These are phyloP conservation scores for Physaria fendleri DNA, from an alignment of 345 rosid genomes.

Conservation along the genomic window DNA sequence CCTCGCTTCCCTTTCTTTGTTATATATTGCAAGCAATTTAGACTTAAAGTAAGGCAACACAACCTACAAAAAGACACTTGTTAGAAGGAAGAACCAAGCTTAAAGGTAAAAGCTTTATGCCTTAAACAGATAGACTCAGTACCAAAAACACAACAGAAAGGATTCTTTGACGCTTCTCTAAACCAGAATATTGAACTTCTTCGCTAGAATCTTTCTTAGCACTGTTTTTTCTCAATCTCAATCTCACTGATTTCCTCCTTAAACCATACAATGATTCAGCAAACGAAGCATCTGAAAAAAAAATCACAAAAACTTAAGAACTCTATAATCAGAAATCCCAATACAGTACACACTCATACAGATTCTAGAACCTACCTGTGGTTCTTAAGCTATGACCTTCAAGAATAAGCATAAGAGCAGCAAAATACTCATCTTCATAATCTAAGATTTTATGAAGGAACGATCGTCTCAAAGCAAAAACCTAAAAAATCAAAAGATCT, in stretches of 20 bases:
- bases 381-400: conserved; percentile 92
- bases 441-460: conserved; percentile 83
- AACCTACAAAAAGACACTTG: conserved; percentile 46
- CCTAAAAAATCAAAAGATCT: conserved; percentile 37
- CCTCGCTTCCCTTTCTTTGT: conserved; percentile 94
- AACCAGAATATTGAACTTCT: conserved; percentile 55
- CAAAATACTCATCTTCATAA: conserved; percentile 91
- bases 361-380: conserved; percentile 48
- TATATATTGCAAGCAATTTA: conserved; percentile 75
- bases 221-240: conserved; percentile 46
- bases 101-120: not conserved
- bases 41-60: conserved; percentile 90
- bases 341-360: not conserved
- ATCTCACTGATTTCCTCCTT: conserved; percentile 74
- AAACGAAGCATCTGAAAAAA: conserved; percentile 89
- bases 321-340: not conserved
- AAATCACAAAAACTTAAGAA: not conserved
- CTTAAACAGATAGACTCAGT: not conserved
- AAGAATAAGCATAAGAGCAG: conserved; percentile 78
- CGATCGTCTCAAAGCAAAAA: conserved; percentile 87
- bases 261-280: conserved; percentile 92
- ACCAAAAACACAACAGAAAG: conserved; percentile 95
- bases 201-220: too few relatives aligned
- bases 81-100: not conserved
- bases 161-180: conserved; percentile 73